Evolutionary conservation across 345 rosid species (phyloP).

Genomic region (Mercurialis annua): DNA sequence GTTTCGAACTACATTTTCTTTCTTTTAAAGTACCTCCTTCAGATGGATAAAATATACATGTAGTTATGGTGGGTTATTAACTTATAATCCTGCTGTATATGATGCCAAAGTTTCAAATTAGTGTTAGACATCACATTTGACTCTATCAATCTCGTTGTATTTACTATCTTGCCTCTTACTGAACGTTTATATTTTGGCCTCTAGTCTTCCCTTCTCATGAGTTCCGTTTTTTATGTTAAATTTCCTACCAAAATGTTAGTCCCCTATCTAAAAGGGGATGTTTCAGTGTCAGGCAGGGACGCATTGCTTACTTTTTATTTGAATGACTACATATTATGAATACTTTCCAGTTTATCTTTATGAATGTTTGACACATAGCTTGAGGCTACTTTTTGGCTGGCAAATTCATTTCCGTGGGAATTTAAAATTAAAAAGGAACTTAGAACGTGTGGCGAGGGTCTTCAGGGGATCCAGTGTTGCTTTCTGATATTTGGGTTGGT

Average conservation of each 20-base stretch:
- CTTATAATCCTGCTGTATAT: background rate
- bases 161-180: background rate
- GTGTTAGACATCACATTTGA: background rate
- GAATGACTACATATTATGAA: background rate
- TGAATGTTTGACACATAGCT: conserved; percentile 6
- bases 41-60: background rate
- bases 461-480: background rate
- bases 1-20: background rate
- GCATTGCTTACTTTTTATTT: background rate
- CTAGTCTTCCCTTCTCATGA: background rate
- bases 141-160: background rate
- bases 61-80: background rate
- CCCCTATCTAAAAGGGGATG: too few species aligned
- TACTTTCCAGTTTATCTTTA: background rate
- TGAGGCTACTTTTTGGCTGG: background rate
- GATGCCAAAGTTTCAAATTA: background rate
- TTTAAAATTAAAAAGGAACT: background rate
- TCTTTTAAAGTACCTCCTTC: background rate
- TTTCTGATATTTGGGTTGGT: conserved; percentile 2
- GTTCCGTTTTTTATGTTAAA: background rate
- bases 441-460: background rate
- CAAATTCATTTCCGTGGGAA: background rate
- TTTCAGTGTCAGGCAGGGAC: background rate
- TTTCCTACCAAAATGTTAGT: background rate
- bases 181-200: background rate